These are phyloP conservation scores for Boletus patriciae DNA, from an alignment of 768 basidiomycete genomes.

Conservation along the genomic window DNA sequence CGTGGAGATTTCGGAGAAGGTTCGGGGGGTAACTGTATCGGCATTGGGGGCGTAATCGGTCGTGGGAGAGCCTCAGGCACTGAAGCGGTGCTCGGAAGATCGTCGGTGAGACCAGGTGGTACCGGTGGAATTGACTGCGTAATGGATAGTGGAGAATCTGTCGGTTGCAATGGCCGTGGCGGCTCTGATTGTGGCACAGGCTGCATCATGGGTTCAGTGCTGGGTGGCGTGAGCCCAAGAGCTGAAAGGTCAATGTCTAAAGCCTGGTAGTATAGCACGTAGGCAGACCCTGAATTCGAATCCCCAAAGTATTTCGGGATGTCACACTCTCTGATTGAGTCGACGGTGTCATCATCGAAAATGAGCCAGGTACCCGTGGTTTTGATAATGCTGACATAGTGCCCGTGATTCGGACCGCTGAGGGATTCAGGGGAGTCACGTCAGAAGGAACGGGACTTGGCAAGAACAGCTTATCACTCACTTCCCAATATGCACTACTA, in stretches of 20 bases:
- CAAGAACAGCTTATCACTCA: constrained; percentile 46
- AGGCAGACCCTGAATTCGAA: constrained; percentile 81
- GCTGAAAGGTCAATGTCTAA: constrained; percentile 75
- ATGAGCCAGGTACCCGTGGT: constrained; percentile 82
- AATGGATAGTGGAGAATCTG: constrained; percentile 28
- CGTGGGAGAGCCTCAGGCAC: constrained; percentile 20
- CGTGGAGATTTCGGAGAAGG: constrained; percentile 25
- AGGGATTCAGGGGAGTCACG: constrained; percentile 9
- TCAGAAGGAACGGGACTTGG: constrained; percentile 11
- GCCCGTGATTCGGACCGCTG: constrained; percentile 97
- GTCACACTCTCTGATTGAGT: constrained; percentile 82
- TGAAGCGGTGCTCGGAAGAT: constrained; percentile 17
- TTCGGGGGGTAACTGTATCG: constrained; percentile 15
- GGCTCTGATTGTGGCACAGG: constrained; percentile 17
- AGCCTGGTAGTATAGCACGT: constrained; percentile 97
- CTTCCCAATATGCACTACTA: constrained; percentile 99
- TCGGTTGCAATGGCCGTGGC: constrained; percentile 10
- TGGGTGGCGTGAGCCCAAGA: constrained; percentile 57
- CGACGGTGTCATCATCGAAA: constrained; percentile 95
- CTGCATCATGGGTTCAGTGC: constrained; percentile 21
- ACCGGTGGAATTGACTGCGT: constrained; percentile 29
- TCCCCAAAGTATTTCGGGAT: constrained; percentile 96
- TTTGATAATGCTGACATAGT: constrained; percentile 95
- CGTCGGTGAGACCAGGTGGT: constrained; percentile 40
- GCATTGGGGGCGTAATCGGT: constrained; percentile 22